Evolutionary conservation across 208 protist species (phyloP).

Genomic region (Trypanosomatidae sp.): DNA sequence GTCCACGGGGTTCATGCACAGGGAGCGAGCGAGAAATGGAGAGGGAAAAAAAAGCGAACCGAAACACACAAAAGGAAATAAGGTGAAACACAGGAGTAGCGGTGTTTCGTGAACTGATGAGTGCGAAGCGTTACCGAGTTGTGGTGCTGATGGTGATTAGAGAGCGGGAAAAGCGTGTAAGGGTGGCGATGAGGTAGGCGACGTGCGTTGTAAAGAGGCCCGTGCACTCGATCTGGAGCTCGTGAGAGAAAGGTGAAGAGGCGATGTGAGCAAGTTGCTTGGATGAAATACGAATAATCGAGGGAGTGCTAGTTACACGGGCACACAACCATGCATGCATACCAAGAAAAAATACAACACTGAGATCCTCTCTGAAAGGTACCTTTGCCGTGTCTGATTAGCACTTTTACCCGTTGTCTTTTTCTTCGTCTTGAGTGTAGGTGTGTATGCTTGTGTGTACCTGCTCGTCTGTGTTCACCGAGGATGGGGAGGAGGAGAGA

Average conservation of each 20-base stretch:
- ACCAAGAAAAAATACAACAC: not conserved
- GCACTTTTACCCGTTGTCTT: not conserved
- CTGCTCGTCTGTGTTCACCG: not conserved
- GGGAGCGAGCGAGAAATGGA: not conserved
- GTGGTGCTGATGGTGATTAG: not conserved
- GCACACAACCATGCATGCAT: not conserved
- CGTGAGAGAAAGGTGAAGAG: not conserved
- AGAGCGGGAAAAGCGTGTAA: not conserved
- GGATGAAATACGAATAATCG: not conserved
- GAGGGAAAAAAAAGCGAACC: not conserved
- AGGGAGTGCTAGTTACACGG: not conserved
- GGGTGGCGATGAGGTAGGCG: not conserved
- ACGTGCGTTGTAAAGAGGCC: not conserved
- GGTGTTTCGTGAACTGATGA: not conserved
- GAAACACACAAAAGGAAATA: not conserved
- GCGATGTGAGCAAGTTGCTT: not conserved
- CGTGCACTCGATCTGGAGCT: not conserved
- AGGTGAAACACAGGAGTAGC: not conserved
- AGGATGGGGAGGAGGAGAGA: not conserved
- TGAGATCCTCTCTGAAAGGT: not conserved
- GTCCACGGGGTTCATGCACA: not conserved
- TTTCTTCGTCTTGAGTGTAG: not conserved
- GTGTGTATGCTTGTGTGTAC: not conserved
- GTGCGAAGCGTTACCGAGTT: not conserved
- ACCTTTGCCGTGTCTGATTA: not conserved